Base-by-base conservation (phyloP, 139 green algal genomes). In the Monoraphidium neglectum region DNA sequence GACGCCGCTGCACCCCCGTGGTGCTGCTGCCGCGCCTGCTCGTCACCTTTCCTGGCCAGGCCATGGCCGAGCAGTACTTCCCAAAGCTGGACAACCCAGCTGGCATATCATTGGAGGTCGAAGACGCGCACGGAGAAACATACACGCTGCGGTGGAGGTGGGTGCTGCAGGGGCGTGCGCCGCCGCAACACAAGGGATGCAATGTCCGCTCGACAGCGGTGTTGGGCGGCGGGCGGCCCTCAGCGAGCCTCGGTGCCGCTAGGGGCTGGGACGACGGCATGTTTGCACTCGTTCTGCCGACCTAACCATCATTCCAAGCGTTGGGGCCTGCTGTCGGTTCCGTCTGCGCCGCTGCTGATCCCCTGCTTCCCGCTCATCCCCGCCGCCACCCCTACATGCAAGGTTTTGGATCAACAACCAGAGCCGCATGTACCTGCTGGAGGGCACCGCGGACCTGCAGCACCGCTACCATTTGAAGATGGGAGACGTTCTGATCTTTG, bases 381-480 rank as follows among this genome's bases (percentile, higher is more conserved):
- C 43, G 8, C 43, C 43, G 8, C 12, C 12, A 8, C 43, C 43
- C 12, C 43, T 8, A 8, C 8, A 51, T 12, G 30, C 15, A 78
- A 86, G 87, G 68, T 92, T 90, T 59, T 91, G 88, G 88, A 83
- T 91, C 37, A 92, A 92, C 77, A 91, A 91, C 77, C 84, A 89
- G 72, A 88, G 79, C 76, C 75, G 88, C 53, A 93, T 93, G 88
- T 93, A 93, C 65, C 77, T 93, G 33, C 71, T 93, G 72, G 88
- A 93, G 73, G 88, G 88, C 16, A 86, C 82, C 35, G 78, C 79
- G 16, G 84, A 90, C 77, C 79, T 91, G 75, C 87, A 91, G 60
- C 69, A 84, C 49, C 82, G 86, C 61, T 93, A 87, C 72, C 67
- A 86, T 24, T 81, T 93, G 63, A 79, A 78, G 33, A 86, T 90